These are phyloP conservation scores for Albugo laibachii DNA, from an alignment of 352 stramenopile species.

Conservation along the genomic window DNA sequence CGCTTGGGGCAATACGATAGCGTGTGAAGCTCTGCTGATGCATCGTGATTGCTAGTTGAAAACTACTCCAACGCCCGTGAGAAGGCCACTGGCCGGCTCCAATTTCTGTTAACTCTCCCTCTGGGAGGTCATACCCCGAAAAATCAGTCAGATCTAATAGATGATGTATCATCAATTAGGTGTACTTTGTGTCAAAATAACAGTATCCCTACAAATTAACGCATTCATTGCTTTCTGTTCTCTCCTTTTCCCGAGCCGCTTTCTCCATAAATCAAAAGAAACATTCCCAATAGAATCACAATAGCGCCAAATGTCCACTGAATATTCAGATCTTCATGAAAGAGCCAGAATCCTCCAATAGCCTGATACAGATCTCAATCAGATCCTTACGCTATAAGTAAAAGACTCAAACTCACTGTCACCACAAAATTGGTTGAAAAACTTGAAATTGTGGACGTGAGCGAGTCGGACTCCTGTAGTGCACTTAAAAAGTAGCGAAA, in stretches of 20 bases:
- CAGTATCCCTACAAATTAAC: not conserved
- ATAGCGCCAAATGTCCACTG: constrained; percentile 62
- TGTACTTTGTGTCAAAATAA: not conserved
- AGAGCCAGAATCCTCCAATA: constrained; percentile 28
- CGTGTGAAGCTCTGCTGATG: constrained; percentile 86
- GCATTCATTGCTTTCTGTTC: not conserved
- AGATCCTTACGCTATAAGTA: not conserved
- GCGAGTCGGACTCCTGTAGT: constrained; percentile 67
- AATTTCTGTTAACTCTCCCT: constrained; percentile 83
- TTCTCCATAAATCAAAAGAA: constrained; percentile 45
- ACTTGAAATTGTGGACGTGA: constrained; percentile 69
- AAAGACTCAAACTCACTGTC: constrained; percentile 13
- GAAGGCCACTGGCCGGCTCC: constrained; percentile 76
- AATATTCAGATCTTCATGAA: constrained; percentile 38
- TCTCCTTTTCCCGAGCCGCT: not conserved
- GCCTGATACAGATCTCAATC: constrained; percentile 12
- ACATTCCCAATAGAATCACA: constrained; percentile 50
- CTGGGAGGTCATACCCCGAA: constrained; percentile 16
- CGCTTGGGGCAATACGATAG: constrained; percentile 87
- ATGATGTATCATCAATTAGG: not conserved
- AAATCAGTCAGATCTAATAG: not conserved
- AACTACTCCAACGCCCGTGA: constrained; percentile 86
- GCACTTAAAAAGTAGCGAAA: constrained; percentile 65
- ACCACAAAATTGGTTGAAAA: constrained; percentile 67
- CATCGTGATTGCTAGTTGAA: constrained; percentile 90